Conservation (phyloP, 139 green algal species). For the Penium margaritaceum region DNA sequence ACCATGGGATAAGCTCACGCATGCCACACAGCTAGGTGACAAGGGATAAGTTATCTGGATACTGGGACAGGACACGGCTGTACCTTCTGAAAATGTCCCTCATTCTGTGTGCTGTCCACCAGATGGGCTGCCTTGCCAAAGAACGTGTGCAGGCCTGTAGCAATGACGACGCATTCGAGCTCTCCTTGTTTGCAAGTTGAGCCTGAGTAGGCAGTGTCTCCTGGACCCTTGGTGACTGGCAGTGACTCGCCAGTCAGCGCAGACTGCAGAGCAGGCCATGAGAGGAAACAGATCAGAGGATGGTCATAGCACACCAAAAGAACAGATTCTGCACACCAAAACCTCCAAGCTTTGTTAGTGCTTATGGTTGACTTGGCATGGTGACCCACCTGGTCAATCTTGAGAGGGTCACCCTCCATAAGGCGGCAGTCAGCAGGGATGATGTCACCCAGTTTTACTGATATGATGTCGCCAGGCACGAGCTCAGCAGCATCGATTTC, state of each 20-base stretch:
- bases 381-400: constrained; percentile 40
- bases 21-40: too few species aligned
- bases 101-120: constrained; percentile 67
- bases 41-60: too few species aligned
- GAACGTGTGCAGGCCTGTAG: constrained; percentile 73
- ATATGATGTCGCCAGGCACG: constrained; percentile 66
- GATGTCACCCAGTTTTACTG: constrained; percentile 70
- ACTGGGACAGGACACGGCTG: too few species aligned
- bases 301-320: neutral
- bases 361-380: neutral
- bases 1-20: too few species aligned
- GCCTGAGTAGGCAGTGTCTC: constrained; percentile 68
- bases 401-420: constrained; percentile 51
- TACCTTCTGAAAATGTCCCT: constrained; percentile 69
- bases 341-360: neutral
- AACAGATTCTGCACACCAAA: neutral
- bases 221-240: constrained; percentile 45
- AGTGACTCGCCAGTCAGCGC: constrained; percentile 80
- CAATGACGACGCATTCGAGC: constrained; percentile 66
- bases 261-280: constrained; percentile 35
- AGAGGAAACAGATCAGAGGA: neutral
- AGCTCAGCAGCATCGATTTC: constrained; percentile 12
- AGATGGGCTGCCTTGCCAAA: constrained; percentile 72
- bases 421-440: constrained; percentile 81
- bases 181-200: constrained; percentile 83